phyloP scores from a whole-genome alignment of 2,329 filamentous ascomycete species.

The Sclerotinia subarctica region DNA sequence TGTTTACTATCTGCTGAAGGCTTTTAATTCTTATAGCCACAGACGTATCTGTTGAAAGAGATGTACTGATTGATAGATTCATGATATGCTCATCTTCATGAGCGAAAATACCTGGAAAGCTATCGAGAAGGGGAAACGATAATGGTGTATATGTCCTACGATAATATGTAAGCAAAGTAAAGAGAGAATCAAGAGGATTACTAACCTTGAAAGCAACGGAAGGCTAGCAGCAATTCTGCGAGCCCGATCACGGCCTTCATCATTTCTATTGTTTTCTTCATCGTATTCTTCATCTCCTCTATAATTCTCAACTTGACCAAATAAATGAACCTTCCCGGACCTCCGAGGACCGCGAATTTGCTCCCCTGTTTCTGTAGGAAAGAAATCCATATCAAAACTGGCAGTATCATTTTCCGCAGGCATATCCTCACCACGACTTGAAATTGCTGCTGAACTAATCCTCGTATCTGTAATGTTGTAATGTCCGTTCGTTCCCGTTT shows the following conservation, averaged over 20 bases:
- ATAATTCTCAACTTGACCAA: slow-evolving; percentile 40
- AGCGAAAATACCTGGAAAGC: slow-evolving; percentile 74
- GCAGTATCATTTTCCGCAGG: slow-evolving; percentile 35
- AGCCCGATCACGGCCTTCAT: slow-evolving; percentile 38
- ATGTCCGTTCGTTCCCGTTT: slow-evolving; percentile 25
- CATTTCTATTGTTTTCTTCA: slow-evolving; percentile 27
- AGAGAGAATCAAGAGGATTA: slow-evolving; percentile 21
- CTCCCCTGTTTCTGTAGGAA: slow-evolving; percentile 32
- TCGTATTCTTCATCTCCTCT: slow-evolving; percentile 33
- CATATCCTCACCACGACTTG: slow-evolving; percentile 28
- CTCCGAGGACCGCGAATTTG: slow-evolving; percentile 33
- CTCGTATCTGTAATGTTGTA: slow-evolving; percentile 34
- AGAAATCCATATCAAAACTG: slow-evolving; percentile 41
- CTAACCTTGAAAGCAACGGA: slow-evolving; percentile 38
- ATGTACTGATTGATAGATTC: slow-evolving; percentile 51
- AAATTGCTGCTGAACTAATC: slow-evolving; percentile 27
- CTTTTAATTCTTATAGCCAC: slow-evolving; percentile 67
- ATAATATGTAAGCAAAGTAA: neutral
- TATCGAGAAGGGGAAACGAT: slow-evolving; percentile 74
- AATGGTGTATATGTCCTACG: slow-evolving; percentile 47
- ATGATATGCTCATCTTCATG: slow-evolving; percentile 40
- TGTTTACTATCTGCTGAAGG: slow-evolving; percentile 61
- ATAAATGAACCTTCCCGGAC: slow-evolving; percentile 38
- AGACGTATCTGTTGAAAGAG: slow-evolving; percentile 70
- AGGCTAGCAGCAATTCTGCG: slow-evolving; percentile 36